Evolutionary conservation across 129 eudicot species (phyloP).

Genomic region (Lactuca sativa): DNA sequence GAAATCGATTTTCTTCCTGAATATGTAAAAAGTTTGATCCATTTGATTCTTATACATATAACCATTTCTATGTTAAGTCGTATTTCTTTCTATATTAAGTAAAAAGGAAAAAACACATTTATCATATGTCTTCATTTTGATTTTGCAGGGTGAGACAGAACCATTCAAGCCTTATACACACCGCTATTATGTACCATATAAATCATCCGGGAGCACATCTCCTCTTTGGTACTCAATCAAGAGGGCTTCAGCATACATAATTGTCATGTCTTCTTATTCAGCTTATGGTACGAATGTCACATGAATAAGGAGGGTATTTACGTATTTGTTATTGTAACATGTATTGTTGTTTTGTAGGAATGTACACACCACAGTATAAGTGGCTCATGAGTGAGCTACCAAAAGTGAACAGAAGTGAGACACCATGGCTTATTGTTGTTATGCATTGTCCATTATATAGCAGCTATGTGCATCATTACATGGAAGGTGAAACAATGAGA

Average conservation of each 20-base stretch:
- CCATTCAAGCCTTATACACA: conserved; percentile 89
- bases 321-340: background rate
- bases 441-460: conserved; percentile 84
- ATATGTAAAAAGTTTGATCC: conserved; percentile 38
- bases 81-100: background rate
- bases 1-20: conserved; percentile 78
- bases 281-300: conserved; percentile 60
- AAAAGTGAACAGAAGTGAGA: conserved; percentile 80
- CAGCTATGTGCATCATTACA: conserved; percentile 73
- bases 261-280: conserved; percentile 92
- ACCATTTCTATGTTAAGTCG: background rate
- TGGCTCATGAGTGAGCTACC: conserved; percentile 76
- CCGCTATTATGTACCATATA: conserved; percentile 58
- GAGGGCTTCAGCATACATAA: conserved; percentile 89
- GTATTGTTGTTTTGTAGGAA: conserved; percentile 44
- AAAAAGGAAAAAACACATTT: too few relatives aligned
- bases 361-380: conserved; percentile 83
- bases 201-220: conserved; percentile 70
- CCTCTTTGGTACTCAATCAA: conserved; percentile 95
- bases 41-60: background rate
- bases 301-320: background rate
- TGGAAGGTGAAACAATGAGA: conserved; percentile 99
- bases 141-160: conserved; percentile 71
- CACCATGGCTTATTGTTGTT: conserved; percentile 96
- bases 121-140: background rate